These are phyloP conservation scores for Solanum dulcamara DNA, from an alignment of 257 asterid species.

Conservation along the genomic window DNA sequence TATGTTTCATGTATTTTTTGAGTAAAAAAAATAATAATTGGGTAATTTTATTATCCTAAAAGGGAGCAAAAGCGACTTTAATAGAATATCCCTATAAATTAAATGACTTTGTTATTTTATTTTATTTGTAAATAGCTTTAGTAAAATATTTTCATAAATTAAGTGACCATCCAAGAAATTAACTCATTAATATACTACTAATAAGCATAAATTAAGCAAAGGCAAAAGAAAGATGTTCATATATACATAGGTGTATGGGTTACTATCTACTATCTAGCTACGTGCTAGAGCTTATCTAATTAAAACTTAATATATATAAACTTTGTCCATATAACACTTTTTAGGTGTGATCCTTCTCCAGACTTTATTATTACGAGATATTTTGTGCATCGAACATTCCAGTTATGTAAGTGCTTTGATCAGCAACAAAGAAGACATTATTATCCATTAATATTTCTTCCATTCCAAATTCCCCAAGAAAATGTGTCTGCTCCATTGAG, in stretches of 20 bases:
- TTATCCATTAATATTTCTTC: conserved; percentile 17
- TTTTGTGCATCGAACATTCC: not conserved
- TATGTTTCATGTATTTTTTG: not conserved
- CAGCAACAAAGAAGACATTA: conserved; percentile 19
- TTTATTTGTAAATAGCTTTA: no score
- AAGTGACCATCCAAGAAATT: not conserved
- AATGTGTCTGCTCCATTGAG: conserved; percentile 18
- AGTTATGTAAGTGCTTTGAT: not conserved
- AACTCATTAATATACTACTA: not conserved
- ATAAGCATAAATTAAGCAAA: conserved; percentile 6
- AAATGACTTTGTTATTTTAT: not conserved
- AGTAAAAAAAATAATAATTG: not conserved
- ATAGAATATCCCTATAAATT: not conserved
- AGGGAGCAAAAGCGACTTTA: not conserved
- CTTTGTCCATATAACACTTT: not conserved
- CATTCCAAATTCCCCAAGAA: conserved; percentile 39
- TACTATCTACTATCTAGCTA: not conserved
- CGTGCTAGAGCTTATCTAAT: not conserved
- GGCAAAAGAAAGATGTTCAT: not conserved
- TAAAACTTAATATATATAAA: not conserved
- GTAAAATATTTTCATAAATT: not conserved
- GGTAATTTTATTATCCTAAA: not conserved
- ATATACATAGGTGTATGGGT: not conserved
- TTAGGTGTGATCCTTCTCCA: not conserved
- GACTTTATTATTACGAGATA: accelerated